Evolutionary conservation across 768 basidiomycete genomes (phyloP).

Genomic region (Gloeophyllum trabeum): DNA sequence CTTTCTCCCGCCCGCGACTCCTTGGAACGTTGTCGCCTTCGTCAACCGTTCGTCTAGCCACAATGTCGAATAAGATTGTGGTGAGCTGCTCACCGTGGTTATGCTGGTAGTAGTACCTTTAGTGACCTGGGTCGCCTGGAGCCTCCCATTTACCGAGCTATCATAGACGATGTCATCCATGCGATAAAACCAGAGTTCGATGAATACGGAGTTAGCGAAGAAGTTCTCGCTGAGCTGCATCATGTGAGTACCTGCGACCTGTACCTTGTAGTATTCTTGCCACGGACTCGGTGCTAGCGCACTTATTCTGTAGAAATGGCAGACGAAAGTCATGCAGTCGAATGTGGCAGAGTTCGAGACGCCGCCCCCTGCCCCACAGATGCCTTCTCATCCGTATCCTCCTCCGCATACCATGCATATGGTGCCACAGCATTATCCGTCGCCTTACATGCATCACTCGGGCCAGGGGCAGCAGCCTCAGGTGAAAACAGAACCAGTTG

Average conservation of each 20-base stretch:
- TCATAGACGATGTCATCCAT: constrained; percentile 94
- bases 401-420: constrained; percentile 54
- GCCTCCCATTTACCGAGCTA: constrained; percentile 83
- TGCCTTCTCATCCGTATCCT: constrained; percentile 34
- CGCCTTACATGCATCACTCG: constrained; percentile 25
- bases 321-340: constrained; percentile 86
- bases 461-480: constrained; percentile 25
- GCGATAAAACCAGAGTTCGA: constrained; percentile 91
- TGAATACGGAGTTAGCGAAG: constrained; percentile 86
- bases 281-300: constrained; percentile 6
- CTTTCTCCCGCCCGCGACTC: constrained; percentile 20
- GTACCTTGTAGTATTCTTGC: constrained; percentile 6
- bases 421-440: constrained; percentile 33
- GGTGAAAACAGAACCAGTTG: constrained; percentile 68
- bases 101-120: constrained; percentile 41
- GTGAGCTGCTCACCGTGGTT: constrained; percentile 73
- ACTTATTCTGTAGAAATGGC: constrained; percentile 77
- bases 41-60: constrained; percentile 17
- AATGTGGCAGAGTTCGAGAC: constrained; percentile 90
- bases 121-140: constrained; percentile 48
- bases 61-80: constrained; percentile 98
- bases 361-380: constrained; percentile 24
- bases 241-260: constrained; percentile 44
- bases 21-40: constrained; percentile 19
- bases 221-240: constrained; percentile 81